phyloP scores from a whole-genome alignment of 2,329 filamentous ascomycete species.

The Juglanconis sp. region DNA sequence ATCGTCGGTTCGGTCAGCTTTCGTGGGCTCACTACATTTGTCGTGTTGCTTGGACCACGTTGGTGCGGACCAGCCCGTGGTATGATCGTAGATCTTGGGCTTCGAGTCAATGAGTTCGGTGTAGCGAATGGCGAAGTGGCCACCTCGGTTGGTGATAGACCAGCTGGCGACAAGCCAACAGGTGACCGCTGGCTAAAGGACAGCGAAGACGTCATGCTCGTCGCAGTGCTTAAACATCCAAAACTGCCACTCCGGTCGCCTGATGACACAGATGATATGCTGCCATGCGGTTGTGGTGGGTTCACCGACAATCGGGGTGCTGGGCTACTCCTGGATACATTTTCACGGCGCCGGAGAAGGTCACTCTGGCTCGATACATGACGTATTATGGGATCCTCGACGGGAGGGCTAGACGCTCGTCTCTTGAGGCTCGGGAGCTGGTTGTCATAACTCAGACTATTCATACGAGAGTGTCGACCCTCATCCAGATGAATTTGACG shows the following conservation, averaged over 20 bases:
- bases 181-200: constrained; percentile 47
- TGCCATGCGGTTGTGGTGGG: constrained; percentile 35
- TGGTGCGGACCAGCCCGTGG: constrained; percentile 39
- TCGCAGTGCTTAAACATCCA: constrained; percentile 41
- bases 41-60: constrained; percentile 42
- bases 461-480: constrained; percentile 20
- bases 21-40: constrained; percentile 44
- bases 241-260: constrained; percentile 46
- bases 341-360: constrained; percentile 46
- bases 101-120: constrained; percentile 46
- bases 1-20: constrained; percentile 51
- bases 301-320: constrained; percentile 47
- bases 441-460: constrained; percentile 27
- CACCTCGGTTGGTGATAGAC: constrained; percentile 45
- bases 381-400: constrained; percentile 43
- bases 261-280: constrained; percentile 43
- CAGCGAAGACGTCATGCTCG: constrained; percentile 39
- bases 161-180: constrained; percentile 42
- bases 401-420: constrained; percentile 52
- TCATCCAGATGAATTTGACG: constrained; percentile 45
- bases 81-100: constrained; percentile 45
- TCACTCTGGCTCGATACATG: constrained; percentile 39
- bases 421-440: constrained; percentile 50
- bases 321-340: constrained; percentile 48
- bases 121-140: constrained; percentile 47